A percentile compares a stretch with the other conserved stretches of the same genome.
phyloP scores from a whole-genome alignment of 2,329 filamentous ascomycete species.

The Xylariomycetidae sp. region DNA sequence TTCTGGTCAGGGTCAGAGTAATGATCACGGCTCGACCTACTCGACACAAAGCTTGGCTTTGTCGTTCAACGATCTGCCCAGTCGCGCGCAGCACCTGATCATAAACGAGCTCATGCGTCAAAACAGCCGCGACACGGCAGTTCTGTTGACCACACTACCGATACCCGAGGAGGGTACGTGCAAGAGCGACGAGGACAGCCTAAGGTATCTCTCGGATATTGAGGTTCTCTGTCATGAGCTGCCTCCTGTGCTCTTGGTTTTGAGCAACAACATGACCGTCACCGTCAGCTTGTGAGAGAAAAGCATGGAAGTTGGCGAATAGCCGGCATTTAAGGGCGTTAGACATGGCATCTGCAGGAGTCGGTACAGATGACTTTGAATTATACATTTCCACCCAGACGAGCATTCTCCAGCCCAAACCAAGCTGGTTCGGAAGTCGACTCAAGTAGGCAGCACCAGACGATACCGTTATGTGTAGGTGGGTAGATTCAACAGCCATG shows the following conservation, averaged over 20 bases:
- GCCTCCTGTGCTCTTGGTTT: slow-evolving; percentile 70
- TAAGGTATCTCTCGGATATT: slow-evolving; percentile 70
- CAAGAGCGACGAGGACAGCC: slow-evolving; percentile 60
- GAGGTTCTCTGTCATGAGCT: slow-evolving; percentile 72
- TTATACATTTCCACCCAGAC: no score
- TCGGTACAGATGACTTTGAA: no score
- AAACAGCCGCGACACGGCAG: slow-evolving; percentile 64
- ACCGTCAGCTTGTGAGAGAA: slow-evolving; percentile 68
- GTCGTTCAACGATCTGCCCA: slow-evolving; percentile 81
- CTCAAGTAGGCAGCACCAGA: no score
- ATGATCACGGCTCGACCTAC: slow-evolving; percentile 33
- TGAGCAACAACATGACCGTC: slow-evolving; percentile 87
- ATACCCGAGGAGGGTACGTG: slow-evolving; percentile 74
- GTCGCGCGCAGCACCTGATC: slow-evolving; percentile 78
- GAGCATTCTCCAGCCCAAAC: no score
- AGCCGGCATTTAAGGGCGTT: no score
- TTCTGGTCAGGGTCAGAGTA: slow-evolving; percentile 12
- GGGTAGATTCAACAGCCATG: no score
- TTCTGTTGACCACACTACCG: slow-evolving; percentile 77
- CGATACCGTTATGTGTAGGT: no score
- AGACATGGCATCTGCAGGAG: no score
- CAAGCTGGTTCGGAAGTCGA: no score
- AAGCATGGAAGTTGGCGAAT: no score
- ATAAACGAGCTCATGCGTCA: slow-evolving; percentile 75
- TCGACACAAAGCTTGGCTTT: slow-evolving; percentile 60